Evolutionary conservation across 345 rosid species (phyloP).

Genomic region (Clarkia xantiana): DNA sequence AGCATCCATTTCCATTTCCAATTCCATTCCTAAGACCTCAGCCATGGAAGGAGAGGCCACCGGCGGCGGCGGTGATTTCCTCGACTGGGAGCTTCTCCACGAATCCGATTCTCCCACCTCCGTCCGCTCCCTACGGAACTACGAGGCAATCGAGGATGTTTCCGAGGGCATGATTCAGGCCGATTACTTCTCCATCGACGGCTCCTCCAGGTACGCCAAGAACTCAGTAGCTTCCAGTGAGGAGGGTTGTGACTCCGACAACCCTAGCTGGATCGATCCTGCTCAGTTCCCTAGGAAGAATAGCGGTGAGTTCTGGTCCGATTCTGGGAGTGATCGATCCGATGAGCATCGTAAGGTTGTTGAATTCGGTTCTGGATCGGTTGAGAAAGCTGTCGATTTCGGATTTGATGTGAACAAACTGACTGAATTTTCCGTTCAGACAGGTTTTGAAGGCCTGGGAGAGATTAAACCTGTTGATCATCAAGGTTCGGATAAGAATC

Average conservation of each 20-base stretch:
- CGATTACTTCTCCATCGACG: constrained; percentile 73
- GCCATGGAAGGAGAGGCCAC: constrained; percentile 5
- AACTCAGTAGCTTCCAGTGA: constrained; percentile 9
- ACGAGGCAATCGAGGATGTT: constrained; percentile 31
- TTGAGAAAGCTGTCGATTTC: neutral
- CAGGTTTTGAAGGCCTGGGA: constrained; percentile 11
- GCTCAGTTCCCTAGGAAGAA: constrained; percentile 27
- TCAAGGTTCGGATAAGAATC: constrained; percentile 12
- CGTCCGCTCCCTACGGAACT: constrained; percentile 8
- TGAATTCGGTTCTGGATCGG: constrained; percentile 17
- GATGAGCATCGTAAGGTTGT: constrained; percentile 33
- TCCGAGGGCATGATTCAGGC: constrained; percentile 51
- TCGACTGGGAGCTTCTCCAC: constrained; percentile 71
- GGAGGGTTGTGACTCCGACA: constrained; percentile 47
- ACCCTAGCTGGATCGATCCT: constrained; percentile 93
- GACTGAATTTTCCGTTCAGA: neutral
- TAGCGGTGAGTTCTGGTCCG: constrained; percentile 68
- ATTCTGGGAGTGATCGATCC: constrained; percentile 67
- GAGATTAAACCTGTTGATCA: constrained; percentile 17
- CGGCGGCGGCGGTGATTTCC: constrained; percentile 20
- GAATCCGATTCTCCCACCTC: constrained; percentile 19
- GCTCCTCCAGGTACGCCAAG: constrained; percentile 21
- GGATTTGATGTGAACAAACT: constrained; percentile 2
- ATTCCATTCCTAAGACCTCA: neutral
- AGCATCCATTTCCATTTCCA: neutral